These are phyloP conservation scores for Hyphodiscus hymeniophilus DNA, from an alignment of 495 filamentous ascomycete species.

Conservation along the genomic window DNA sequence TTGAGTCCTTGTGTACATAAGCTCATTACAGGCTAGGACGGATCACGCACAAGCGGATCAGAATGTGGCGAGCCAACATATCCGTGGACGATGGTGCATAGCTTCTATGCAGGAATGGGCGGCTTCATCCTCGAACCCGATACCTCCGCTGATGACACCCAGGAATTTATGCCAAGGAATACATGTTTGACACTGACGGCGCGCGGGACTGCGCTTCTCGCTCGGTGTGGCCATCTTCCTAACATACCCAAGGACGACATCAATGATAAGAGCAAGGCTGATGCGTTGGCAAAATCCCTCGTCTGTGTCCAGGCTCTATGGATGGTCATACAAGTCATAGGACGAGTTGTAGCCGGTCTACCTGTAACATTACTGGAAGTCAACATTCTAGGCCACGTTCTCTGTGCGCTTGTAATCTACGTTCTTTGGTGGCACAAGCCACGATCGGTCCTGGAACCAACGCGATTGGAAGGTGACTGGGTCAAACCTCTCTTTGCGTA, in stretches of 20 bases:
- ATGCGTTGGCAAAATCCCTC: constrained; percentile 25
- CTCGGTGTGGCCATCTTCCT: neutral
- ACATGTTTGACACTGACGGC: neutral
- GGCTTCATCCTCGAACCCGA: constrained; percentile 2
- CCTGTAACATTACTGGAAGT: constrained; percentile 29
- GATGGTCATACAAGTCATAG: constrained; percentile 27
- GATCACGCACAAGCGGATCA: too few species aligned
- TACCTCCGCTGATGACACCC: neutral
- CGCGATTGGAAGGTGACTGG: constrained; percentile 1
- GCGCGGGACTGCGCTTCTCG: neutral
- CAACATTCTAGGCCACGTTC: constrained; percentile 30
- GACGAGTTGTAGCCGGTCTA: constrained; percentile 7
- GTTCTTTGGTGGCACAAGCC: constrained; percentile 15
- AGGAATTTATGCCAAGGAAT: neutral
- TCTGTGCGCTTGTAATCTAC: constrained; percentile 29
- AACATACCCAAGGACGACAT: constrained; percentile 2
- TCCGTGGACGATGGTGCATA: constrained; percentile 8
- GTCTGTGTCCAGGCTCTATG: constrained; percentile 28
- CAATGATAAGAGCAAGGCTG: constrained; percentile 27
- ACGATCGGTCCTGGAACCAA: constrained; percentile 6
- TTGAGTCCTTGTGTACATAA: too few species aligned
- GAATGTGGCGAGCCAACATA: neutral
- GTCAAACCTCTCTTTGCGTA: too few species aligned
- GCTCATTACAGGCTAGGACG: too few species aligned
- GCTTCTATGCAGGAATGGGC: constrained; percentile 10